Base-by-base conservation (phyloP, 2,329 filamentous ascomycete genomes). In the Beauveria medogensis region DNA sequence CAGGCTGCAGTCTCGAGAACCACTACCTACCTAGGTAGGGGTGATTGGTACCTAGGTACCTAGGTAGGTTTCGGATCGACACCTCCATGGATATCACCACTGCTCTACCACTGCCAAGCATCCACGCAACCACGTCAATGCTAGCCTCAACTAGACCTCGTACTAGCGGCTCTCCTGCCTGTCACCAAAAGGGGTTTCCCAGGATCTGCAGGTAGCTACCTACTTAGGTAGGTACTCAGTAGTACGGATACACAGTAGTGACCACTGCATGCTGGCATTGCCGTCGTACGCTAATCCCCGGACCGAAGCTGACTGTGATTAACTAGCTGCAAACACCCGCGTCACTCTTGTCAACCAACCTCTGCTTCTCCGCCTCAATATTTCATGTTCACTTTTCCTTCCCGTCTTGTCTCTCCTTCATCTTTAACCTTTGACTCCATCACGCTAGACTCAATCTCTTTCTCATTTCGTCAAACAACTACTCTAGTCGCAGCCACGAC, bases 131-230 rank as follows among this genome's bases (percentile, higher is more conserved):
- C 43, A 47, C 43, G 54, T 28, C 41, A 28, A 56, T 47, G 54
- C 54, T 18, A 37, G 54, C 55, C 55, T 50, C 55, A 50, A 18
- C 43, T 28, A 57, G 18, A 22, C 44, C 22, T 26, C 20, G 37
- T 48, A 30, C 44, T 57, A 57, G 55, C 55, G 55, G 40, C 54
- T 56, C 54, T 34, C 54, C 43, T 5, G 43, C 43, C 41, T 37
- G 43, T 56, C 54, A n/a, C 43, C 54, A 56, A 57, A 57, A 57
- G 55, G 55, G 55, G 55, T 57, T 50, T 48, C 20, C 55, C 18
- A 57, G 55, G 55, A 57, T 57, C 50, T 30, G 5, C 30, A 34
- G 30, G 5, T 34, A 34, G 30, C 30, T 34, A 34, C 30, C 30
- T 34, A 34, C 30, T 12, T 14, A 34, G 30, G 30, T 34, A 34